Evolutionary conservation across 108 stramenopile species (phyloP).

Genomic region (Cyclotella atomus): DNA sequence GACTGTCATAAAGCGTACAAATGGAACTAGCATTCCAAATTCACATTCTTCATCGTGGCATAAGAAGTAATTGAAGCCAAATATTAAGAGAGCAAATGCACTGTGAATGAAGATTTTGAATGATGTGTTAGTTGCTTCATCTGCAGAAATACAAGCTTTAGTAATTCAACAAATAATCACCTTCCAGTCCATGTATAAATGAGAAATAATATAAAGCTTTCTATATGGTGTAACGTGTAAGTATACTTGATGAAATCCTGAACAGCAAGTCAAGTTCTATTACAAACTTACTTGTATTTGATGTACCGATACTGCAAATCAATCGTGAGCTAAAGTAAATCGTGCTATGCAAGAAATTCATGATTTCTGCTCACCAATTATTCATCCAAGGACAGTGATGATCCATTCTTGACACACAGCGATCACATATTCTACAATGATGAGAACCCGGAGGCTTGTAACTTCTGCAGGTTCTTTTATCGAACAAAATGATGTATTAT

Average conservation of each 20-base stretch:
- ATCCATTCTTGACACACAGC: conserved; percentile 94
- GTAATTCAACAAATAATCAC: not conserved
- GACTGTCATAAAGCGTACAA: conserved; percentile 80
- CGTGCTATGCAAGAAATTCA: not conserved
- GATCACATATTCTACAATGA: conserved; percentile 96
- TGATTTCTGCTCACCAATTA: conserved; percentile 73
- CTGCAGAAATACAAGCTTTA: not conserved
- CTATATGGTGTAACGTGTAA: conserved; percentile 2
- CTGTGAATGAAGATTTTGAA: not conserved
- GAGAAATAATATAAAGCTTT: conserved; percentile 94
- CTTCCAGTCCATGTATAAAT: conserved; percentile 82
- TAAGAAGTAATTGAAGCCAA: conserved; percentile 83
- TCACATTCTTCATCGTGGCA: conserved; percentile 69
- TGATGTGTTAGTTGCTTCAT: not conserved
- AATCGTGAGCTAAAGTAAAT: no score
- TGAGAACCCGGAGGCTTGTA: conserved; percentile 94
- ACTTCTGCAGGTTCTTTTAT: conserved; percentile 78
- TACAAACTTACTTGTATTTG: conserved; percentile 10
- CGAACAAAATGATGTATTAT: no score
- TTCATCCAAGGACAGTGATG: conserved; percentile 97
- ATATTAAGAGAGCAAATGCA: conserved; percentile 80
- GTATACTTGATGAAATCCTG: not conserved
- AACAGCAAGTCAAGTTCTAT: not conserved
- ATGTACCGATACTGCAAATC: not conserved
- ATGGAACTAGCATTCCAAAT: conserved; percentile 70